phyloP scores from a whole-genome alignment of 2,329 filamentous ascomycete species.

The Fusarium oligoseptatum region DNA sequence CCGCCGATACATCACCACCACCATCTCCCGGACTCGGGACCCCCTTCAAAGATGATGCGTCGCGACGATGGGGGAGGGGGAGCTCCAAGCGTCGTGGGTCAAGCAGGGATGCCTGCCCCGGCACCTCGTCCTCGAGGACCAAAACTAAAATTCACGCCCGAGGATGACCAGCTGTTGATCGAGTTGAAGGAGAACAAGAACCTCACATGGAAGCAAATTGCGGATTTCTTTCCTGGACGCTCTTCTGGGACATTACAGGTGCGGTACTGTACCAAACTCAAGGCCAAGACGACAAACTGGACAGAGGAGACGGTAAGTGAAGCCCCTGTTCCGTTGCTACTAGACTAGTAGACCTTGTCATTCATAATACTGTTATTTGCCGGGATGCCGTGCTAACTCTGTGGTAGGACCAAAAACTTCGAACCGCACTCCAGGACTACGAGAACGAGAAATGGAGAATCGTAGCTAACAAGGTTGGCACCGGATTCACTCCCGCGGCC shows the following conservation, averaged over 20 bases:
- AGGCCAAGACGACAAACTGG: slow-evolving; percentile 94
- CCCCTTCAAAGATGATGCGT: slow-evolving; percentile 76
- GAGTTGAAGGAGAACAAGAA: slow-evolving; percentile 96
- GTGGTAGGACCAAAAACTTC: slow-evolving; percentile 79
- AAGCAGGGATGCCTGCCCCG: slow-evolving; percentile 87
- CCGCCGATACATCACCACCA: slow-evolving; percentile 83
- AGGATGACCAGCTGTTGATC: slow-evolving; percentile 89
- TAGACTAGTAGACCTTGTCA: background rate
- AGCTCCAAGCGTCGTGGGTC: slow-evolving; percentile 87
- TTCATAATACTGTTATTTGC: background rate
- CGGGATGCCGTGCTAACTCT: background rate
- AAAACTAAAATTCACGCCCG: slow-evolving; percentile 93
- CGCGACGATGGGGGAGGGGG: slow-evolving; percentile 69
- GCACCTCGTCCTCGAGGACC: slow-evolving; percentile 85
- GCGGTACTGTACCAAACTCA: slow-evolving; percentile 93
- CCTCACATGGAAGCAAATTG: slow-evolving; percentile 97
- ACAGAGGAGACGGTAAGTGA: slow-evolving; percentile 87
- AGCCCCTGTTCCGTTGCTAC: background rate
- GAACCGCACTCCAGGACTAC: slow-evolving; percentile 83
- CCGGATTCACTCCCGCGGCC: slow-evolving; percentile 87
- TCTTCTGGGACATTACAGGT: slow-evolving; percentile 94
- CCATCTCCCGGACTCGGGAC: slow-evolving; percentile 79
- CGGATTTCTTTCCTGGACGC: slow-evolving; percentile 92
- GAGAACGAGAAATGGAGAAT: slow-evolving; percentile 95
- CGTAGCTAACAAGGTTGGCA: slow-evolving; percentile 90